Conservation (phyloP, 306 rosid species). For the Vigna trinervia region DNA sequence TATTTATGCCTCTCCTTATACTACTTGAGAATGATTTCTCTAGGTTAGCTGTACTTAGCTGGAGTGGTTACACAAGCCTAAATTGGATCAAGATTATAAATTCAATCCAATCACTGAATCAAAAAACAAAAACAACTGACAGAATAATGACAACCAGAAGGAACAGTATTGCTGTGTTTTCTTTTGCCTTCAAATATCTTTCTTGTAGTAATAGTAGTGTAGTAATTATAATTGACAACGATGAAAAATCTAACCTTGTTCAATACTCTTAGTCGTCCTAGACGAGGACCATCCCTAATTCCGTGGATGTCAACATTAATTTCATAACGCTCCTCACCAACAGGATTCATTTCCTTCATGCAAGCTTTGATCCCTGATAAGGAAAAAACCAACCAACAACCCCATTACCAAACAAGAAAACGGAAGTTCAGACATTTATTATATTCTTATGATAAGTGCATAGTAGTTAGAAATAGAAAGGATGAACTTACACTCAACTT, state of each 20-base stretch:
- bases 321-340: conserved; percentile 77
- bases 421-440: background rate
- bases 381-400: background rate
- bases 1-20: no score
- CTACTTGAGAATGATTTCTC: no score
- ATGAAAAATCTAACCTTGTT: conserved; percentile 66
- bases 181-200: background rate
- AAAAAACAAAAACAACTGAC: background rate
- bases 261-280: conserved; percentile 77
- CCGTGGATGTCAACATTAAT: conserved; percentile 75
- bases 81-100: conserved; percentile 4
- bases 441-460: background rate
- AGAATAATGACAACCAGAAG: conserved; percentile 1
- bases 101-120: background rate
- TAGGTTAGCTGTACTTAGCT: background rate
- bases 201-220: background rate
- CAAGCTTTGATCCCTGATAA: conserved; percentile 84
- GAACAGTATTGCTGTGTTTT: background rate
- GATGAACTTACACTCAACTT: conserved; percentile 65
- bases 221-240: background rate
- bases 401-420: background rate
- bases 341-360: conserved; percentile 64
- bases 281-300: conserved; percentile 78
- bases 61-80: background rate
- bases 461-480: background rate